Percentiles rank a stretch among this genome's conserved stretches.
Evolutionary conservation across 1,284 basidiomycete species (phyloP).

Genomic region (Boletus calvinii): DNA sequence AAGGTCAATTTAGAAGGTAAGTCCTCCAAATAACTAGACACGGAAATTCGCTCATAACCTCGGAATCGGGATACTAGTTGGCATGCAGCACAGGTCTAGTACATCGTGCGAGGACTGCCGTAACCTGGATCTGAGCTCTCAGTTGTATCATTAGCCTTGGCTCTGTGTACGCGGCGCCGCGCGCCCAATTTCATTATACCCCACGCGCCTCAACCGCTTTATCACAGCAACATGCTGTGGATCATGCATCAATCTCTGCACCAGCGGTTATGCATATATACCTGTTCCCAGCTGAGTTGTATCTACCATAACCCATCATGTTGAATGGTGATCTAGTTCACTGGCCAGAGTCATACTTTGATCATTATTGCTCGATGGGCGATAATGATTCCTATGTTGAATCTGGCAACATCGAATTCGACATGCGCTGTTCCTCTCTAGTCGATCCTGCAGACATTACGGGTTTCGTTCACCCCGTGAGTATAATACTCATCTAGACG

Average conservation of each 20-base stretch:
- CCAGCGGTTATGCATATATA: constrained; percentile 18
- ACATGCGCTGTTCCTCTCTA: background rate
- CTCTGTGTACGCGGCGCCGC: background rate
- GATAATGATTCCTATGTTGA: background rate
- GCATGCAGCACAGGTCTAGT: constrained; percentile 1
- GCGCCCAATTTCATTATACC: background rate
- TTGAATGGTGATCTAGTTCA: constrained; percentile 6
- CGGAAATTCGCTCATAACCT: constrained; percentile 19
- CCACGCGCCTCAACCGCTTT: background rate
- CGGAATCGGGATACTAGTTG: constrained; percentile 22
- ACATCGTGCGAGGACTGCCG: background rate
- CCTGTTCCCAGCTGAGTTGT: background rate
- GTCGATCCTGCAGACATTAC: background rate
- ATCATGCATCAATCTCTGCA: background rate
- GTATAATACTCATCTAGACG: constrained; percentile 2
- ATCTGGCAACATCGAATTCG: background rate
- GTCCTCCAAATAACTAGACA: background rate
- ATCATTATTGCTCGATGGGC: background rate
- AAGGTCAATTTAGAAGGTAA: constrained; percentile 17
- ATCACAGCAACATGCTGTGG: constrained; percentile 33
- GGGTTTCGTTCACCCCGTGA: constrained; percentile 14
- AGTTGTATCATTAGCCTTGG: background rate
- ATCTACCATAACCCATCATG: constrained; percentile 14
- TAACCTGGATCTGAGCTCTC: constrained; percentile 1
- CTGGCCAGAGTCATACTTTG: constrained; percentile 14